Conservation (phyloP, 345 rosid species). For the Euphorbia pulcherrima region DNA sequence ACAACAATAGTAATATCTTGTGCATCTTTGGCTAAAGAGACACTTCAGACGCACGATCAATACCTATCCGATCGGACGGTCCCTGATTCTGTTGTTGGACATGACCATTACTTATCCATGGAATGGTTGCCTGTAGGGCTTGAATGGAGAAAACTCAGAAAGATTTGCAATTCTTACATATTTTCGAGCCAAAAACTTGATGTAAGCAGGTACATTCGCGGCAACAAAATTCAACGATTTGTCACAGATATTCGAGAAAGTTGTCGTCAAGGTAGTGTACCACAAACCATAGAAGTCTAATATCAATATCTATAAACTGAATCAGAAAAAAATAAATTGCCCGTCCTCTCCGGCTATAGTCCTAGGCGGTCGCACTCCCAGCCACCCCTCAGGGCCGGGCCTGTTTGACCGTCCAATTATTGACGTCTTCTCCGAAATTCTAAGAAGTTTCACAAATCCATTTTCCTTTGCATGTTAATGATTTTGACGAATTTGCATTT, state of each 20-base stretch:
- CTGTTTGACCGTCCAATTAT: too few species aligned
- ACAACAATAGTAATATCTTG: background rate
- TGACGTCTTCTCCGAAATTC: too few species aligned
- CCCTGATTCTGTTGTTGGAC: background rate
- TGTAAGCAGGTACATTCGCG: background rate
- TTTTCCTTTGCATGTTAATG: too few species aligned
- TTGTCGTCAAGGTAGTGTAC: background rate
- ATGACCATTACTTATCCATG: background rate
- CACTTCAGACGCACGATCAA: background rate
- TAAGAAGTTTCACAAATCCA: too few species aligned
- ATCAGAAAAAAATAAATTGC: too few species aligned
- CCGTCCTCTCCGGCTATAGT: too few species aligned
- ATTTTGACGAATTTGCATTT: too few species aligned
- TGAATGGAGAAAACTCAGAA: slow-evolving; percentile 1
- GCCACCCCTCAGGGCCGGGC: too few species aligned
- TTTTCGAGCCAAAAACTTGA: background rate
- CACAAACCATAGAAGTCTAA: too few species aligned
- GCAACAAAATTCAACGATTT: slow-evolving; percentile 5
- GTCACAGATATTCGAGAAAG: background rate
- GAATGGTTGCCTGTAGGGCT: background rate
- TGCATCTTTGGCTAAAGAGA: background rate
- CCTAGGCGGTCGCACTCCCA: too few species aligned
- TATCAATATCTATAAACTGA: too few species aligned
- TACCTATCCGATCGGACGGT: background rate
- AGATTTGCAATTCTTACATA: slow-evolving; percentile 4